Evolutionary conservation across 2,329 filamentous ascomycete species (phyloP).

Genomic region (Blastomyces gilchristii): DNA sequence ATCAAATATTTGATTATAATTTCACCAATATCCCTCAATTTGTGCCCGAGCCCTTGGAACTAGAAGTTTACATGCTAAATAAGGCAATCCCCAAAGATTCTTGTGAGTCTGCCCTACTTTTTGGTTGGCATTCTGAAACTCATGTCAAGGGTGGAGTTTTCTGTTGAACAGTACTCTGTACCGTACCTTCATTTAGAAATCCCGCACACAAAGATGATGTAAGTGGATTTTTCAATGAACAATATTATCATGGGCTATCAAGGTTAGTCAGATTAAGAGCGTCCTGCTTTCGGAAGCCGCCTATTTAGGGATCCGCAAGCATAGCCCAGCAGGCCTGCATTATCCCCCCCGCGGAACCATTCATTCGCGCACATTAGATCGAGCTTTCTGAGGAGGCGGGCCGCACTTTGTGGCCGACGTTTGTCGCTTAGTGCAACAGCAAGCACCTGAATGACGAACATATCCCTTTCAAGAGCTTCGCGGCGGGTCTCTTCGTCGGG

Average conservation of each 20-base stretch:
- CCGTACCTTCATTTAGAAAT: background rate
- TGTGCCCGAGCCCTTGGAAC: background rate
- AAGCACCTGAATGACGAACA: constrained; percentile 2
- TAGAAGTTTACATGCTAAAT: background rate
- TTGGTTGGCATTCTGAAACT: too few species aligned
- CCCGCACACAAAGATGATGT: background rate
- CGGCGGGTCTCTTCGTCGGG: background rate
- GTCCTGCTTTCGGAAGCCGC: background rate
- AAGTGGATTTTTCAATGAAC: background rate
- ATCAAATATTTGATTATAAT: background rate
- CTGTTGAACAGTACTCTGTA: background rate
- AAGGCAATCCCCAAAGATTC: too few species aligned
- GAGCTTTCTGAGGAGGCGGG: background rate
- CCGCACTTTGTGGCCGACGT: background rate
- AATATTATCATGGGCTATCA: background rate
- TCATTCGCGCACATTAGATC: background rate
- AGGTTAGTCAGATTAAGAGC: background rate
- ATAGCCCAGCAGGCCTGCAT: background rate
- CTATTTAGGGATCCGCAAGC: background rate
- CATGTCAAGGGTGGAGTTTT: background rate
- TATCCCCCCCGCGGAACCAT: background rate
- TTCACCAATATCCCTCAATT: background rate
- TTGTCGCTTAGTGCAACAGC: background rate
- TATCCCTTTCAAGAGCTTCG: background rate
- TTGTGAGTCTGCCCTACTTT: background rate